Evolutionary conservation across 2,329 filamentous ascomycete species (phyloP), one percentile per base, ranked within the genome.

Genomic region (Clonostachys rhizophaga): DNA sequence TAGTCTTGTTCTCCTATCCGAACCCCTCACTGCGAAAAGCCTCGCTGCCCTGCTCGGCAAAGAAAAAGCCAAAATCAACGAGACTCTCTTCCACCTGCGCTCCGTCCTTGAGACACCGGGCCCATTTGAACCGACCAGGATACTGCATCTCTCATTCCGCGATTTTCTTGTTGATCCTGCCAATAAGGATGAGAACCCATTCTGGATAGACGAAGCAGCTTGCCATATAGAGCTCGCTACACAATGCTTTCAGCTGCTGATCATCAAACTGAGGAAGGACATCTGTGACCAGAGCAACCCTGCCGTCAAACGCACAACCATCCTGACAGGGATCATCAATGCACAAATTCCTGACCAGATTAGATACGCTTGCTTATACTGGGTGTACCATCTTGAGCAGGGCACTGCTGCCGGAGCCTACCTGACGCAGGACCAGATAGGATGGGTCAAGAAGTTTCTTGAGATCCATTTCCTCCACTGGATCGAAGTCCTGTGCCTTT

Each of bases 331-430:
- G 34, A 14, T 8, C 16, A 43, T 43, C 17, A 16, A 33, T 48
- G 34, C 40, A 35, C 70, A 24, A n/a, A 24, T 43, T n/a, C 55
- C 63, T 7, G 18, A 55, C 8, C 57, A 64, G 12, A 30, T 70
- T 10, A 60, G 60, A 47, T 75, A 74, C 56, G 66, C 67, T 12
- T 72, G 67, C 54, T 55, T 56, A 2, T 69, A 72, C 51, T 74
- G 65, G 54, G 46, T 49, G 5, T 16, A 65, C 36, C 67, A 71
- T 55, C 36, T 58, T 17, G 49, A 42, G 5, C 14, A 42, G 40
- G 20, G n/a, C 13, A 20, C 24, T 30, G 24, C 24, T 30, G 24
- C 24, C 3, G 24, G 9, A 10, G 3, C 24, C 24, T 9, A 30
- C 9, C 9, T 30, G 24, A 30, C 24, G 40, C 13, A n/a, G 18